Percentiles rank a stretch among this genome's conserved stretches.
Evolutionary conservation across 176 grass and related monocot genomes (phyloP).

Genomic region (Zea mays): DNA sequence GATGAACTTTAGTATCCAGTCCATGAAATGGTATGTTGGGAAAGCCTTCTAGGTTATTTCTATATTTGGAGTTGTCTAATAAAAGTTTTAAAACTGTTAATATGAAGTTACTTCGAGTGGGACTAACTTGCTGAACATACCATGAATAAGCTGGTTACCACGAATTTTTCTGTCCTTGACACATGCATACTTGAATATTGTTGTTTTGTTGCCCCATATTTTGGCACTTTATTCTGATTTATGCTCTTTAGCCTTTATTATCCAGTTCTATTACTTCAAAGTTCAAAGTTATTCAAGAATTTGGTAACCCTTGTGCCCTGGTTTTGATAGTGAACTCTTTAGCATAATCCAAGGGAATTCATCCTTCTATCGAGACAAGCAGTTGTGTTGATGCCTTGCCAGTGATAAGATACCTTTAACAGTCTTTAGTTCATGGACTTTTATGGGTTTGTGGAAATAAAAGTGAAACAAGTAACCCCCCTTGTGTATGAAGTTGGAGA

Average conservation of each 20-base stretch:
- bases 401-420: not conserved
- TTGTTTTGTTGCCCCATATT: not conserved
- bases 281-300: conserved; percentile 11
- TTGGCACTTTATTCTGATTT: conserved; percentile 2
- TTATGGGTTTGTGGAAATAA: not conserved
- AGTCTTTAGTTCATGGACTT: not conserved
- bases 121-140: not conserved
- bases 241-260: not conserved
- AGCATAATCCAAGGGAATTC: not conserved
- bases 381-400: not conserved
- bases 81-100: conserved; percentile 4
- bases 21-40: not conserved
- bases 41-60: not conserved
- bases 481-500: not conserved
- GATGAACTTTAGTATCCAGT: not conserved
- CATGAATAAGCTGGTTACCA: not conserved
- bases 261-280: not conserved
- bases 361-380: not conserved
- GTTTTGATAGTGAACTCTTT: not conserved
- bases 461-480: not conserved
- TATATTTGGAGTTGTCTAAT: conserved; percentile 20
- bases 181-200: not conserved
- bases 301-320: not conserved
- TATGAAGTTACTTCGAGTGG: not conserved
- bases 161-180: not conserved